Evolutionary conservation across 2,329 filamentous ascomycete species (phyloP), one percentile per base, ranked within the genome.

Genomic region (Botryotinia convoluta): DNA sequence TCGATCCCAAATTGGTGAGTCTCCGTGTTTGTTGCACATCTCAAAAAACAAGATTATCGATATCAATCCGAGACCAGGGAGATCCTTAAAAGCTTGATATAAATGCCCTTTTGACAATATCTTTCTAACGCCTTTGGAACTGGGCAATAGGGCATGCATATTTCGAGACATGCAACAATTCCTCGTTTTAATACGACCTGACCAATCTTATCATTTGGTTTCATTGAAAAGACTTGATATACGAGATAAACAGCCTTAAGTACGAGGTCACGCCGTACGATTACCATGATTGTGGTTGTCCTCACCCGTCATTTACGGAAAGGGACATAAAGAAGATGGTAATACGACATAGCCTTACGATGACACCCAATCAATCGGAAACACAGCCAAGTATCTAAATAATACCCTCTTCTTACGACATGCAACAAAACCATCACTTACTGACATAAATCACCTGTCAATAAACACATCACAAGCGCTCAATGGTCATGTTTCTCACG

Each of bases 31-130:
- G 64, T 68, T 68, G 64, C 64, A 68, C 18, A 54, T 68, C 64
- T 54, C 26, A 57, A 57, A 54, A 68, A 57, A 54, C 48, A 57
- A 57, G 48, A 68, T 68, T 68, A 68, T 57, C 35, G 51, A n/a
- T 54, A 39, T 39, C 32, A n/a, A 1, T 39, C 26, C 16, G 9
- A 51, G 37, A 8, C 4, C 22, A 54, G 35, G n/a, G 20, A 29
- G 39, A 29, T 67, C 8, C 22, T 3, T 39, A 39, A 51, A 51
- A 51, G 8, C 48, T 37, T 18, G 48, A 26, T 22, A 64, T 44
- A 44, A 63, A 20, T 32, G 7, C 60, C 37, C 37, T 62, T n/a
- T 62, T 39, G 18, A 42, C 37, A 18, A 42, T 39, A 2, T 39
- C 37, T 18, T 20, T n/a, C 37, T n/a, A 10, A 44, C 60, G 12